Percentiles rank a stretch among this genome's conserved stretches.
Conservation (phyloP, 1,284 basidiomycete genomes). For the Cystobasidiaceae sp. region DNA sequence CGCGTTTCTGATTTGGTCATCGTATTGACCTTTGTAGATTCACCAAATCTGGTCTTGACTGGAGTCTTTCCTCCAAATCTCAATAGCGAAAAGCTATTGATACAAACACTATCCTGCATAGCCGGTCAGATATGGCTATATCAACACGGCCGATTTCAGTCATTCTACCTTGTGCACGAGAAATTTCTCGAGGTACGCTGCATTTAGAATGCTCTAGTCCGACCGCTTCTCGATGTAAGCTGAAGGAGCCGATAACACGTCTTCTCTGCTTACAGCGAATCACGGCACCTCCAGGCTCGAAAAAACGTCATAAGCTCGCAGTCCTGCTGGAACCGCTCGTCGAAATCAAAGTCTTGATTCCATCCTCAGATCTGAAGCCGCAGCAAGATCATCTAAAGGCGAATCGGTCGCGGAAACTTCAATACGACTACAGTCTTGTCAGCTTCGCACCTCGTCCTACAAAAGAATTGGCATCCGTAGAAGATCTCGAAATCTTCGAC, state of each 20-base stretch:
- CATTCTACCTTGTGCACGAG: slow-evolving; percentile 4
- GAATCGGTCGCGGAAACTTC: background rate
- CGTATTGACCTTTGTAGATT: background rate
- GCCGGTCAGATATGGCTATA: slow-evolving; percentile 25
- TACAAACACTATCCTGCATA: slow-evolving; percentile 4
- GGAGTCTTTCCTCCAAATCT: slow-evolving; percentile 12
- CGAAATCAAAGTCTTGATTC: background rate
- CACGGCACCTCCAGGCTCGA: background rate
- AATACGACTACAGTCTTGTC: background rate
- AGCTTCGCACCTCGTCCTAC: slow-evolving; percentile 9
- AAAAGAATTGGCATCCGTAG: background rate
- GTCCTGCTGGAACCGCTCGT: slow-evolving; percentile 10
- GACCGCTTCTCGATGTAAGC: too few species aligned
- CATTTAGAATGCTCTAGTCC: too few species aligned
- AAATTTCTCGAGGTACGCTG: slow-evolving; percentile 1
- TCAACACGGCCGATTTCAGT: slow-evolving; percentile 17
- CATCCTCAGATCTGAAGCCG: background rate
- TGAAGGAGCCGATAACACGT: too few species aligned
- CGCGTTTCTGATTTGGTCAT: background rate
- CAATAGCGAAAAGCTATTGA: slow-evolving; percentile 10
- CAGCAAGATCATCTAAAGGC: background rate
- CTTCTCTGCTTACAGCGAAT: too few species aligned
- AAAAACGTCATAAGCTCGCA: slow-evolving; percentile 17
- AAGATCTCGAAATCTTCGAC: slow-evolving; percentile 22
- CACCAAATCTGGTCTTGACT: slow-evolving; percentile 9